Percentiles rank a stretch among this genome's conserved stretches.
Conservation (phyloP, 805 yeast genomes). For the Cyberlindnera subsufficiens region DNA sequence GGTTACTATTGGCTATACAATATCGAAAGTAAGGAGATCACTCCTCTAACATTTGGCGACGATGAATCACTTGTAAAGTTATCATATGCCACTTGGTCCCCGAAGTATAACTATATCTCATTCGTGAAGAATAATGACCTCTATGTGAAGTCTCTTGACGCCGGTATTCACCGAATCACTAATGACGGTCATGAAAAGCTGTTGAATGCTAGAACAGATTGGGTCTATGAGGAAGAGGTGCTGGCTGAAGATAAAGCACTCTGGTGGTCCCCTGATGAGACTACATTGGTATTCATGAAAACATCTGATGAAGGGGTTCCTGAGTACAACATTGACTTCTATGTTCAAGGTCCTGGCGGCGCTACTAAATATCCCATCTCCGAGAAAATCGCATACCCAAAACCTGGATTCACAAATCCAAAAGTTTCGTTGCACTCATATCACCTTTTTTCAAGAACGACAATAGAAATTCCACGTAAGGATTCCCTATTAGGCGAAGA, state of each 20-base stretch:
- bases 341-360: conserved; percentile 43
- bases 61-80: conserved; percentile 24
- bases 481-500: conserved; percentile 33
- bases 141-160: conserved; percentile 39
- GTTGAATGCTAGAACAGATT: conserved; percentile 83
- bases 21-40: conserved; percentile 19
- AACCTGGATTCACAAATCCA: conserved; percentile 78
- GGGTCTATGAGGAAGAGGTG: conserved; percentile 95
- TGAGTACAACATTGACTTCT: conserved; percentile 66
- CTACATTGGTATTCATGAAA: conserved; percentile 52
- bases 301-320: conserved; percentile 72
- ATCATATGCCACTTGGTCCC: conserved; percentile 64
- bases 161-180: conserved; percentile 40
- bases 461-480: conserved; percentile 19
- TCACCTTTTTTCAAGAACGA: conserved; percentile 31
- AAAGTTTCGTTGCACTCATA: conserved; percentile 46
- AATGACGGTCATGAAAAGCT: conserved; percentile 60
- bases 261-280: conserved; percentile 87
- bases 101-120: conserved; percentile 58
- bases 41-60: conserved; percentile 24
- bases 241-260: conserved; percentile 60
- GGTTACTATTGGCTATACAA: conserved; percentile 38
- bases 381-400: conserved; percentile 65
- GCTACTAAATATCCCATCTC: conserved; percentile 54
- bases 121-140: conserved; percentile 65